Evolutionary conservation across 1,284 basidiomycete species (phyloP), one percentile per base, ranked within the genome.

Genomic region (Afroboletus lepidellus): DNA sequence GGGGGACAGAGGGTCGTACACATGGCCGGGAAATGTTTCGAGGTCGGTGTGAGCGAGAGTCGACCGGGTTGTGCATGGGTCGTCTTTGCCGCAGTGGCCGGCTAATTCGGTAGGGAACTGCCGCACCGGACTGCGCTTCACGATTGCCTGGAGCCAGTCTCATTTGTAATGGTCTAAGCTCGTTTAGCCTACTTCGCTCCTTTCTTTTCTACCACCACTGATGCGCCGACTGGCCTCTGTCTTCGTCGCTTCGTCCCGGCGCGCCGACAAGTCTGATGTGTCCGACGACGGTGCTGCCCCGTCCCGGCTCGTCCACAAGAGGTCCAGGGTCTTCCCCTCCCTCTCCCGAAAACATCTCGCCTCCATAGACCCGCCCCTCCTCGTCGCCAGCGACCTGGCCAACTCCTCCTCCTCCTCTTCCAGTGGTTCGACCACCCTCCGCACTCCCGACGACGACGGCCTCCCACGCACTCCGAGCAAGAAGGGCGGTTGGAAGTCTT

Each of bases 371-470:
- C 50, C 56, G 23, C 36, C 53, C n/a, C 53, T 55, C 38, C 57
- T 66, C 46, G 37, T 63, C 30, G 51, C 63, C 43, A 57, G 57
- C 20, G 60, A 68, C 56, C 57, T 66, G 33, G 49, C 58, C 16
- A 61, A 61, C 21, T 77, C 74, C 18, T 83, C 81, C 1, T 82
- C 84, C 13, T 79, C 79, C 20, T 82, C 85, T 9, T 85, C 84
- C 2, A 78, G 76, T 42, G 81, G 79, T 49, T 83, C 80, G 15
- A 75, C 78, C 41, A 80, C 78, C 50, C 72, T 83, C 36, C 78
- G 76, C 52, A 85, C 85, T 9, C 83, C 84, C 33, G 83, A 76
- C 57, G 77, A 86, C 59, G 83, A 85, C 58, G 72, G 67, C 56
- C 63, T 73, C 53, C 63, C 72, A 56, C 64, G 68, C 55, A 64